These are phyloP conservation scores for Venturia aucupariae DNA, from an alignment of 2,329 filamentous ascomycete species.

Conservation along the genomic window DNA sequence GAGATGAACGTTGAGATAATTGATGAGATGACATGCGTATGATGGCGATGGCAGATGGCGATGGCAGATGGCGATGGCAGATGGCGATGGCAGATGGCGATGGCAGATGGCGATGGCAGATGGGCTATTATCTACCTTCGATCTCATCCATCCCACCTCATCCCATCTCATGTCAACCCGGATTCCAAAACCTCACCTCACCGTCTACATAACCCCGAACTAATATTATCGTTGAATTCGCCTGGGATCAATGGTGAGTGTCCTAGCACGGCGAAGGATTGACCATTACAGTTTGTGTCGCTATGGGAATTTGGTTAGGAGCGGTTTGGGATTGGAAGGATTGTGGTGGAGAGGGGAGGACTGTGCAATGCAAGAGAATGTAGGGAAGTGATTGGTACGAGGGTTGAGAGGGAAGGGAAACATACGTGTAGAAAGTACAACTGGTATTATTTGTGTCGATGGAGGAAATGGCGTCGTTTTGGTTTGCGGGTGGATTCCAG, in stretches of 20 bases:
- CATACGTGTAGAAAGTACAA: not conserved
- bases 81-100: too few relatives aligned
- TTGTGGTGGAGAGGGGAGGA: too few relatives aligned
- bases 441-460: not conserved
- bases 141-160: too few relatives aligned
- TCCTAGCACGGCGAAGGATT: too few relatives aligned
- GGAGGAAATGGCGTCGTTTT: not conserved
- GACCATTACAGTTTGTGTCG: not conserved
- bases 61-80: too few relatives aligned
- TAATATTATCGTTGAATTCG: not conserved
- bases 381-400: not conserved
- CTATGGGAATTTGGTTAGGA: not conserved
- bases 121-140: too few relatives aligned
- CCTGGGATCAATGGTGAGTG: not conserved
- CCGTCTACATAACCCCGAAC: not conserved
- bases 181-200: not conserved
- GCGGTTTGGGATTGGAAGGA: too few relatives aligned
- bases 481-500: not conserved
- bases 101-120: too few relatives aligned
- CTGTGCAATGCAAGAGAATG: too few relatives aligned
- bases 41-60: too few relatives aligned
- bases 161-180: not conserved
- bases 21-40: too few relatives aligned
- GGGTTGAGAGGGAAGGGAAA: not conserved
- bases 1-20: too few relatives aligned